Evolutionary conservation across 2,329 filamentous ascomycete species (phyloP).

Genomic region (Neonectria neomacrospora): DNA sequence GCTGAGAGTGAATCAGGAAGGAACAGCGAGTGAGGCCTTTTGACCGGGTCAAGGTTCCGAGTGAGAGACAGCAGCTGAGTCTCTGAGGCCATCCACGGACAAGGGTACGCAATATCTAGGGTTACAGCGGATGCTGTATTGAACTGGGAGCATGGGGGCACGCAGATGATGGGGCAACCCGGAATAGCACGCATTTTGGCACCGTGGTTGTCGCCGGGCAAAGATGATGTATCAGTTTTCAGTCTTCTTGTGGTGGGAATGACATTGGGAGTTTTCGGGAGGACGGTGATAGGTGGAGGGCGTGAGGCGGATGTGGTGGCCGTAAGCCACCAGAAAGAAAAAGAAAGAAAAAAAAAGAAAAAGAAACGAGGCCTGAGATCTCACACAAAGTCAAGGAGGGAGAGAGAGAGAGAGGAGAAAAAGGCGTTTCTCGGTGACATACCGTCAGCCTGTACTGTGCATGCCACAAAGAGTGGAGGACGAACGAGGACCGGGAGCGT

Average conservation of each 20-base stretch:
- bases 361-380: background rate
- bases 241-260: background rate
- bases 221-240: slow-evolving; percentile 38
- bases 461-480: background rate
- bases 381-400: background rate
- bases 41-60: background rate
- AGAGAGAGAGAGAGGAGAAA: too few relatives aligned
- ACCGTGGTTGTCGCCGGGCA: background rate
- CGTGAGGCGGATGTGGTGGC: background rate
- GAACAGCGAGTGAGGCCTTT: background rate
- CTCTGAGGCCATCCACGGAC: background rate
- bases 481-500: background rate
- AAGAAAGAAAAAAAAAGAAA: background rate
- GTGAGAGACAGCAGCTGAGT: background rate
- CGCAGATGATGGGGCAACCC: too few relatives aligned
- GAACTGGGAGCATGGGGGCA: too few relatives aligned
- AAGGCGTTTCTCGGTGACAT: background rate
- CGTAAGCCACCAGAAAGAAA: background rate
- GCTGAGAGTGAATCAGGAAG: background rate
- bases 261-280: too few relatives aligned
- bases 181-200: too few relatives aligned
- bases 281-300: background rate
- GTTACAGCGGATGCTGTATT: background rate
- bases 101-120: background rate
- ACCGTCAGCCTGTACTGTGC: background rate